phyloP scores from a whole-genome alignment of 495 filamentous ascomycete species.

The Podospora appendiculata region DNA sequence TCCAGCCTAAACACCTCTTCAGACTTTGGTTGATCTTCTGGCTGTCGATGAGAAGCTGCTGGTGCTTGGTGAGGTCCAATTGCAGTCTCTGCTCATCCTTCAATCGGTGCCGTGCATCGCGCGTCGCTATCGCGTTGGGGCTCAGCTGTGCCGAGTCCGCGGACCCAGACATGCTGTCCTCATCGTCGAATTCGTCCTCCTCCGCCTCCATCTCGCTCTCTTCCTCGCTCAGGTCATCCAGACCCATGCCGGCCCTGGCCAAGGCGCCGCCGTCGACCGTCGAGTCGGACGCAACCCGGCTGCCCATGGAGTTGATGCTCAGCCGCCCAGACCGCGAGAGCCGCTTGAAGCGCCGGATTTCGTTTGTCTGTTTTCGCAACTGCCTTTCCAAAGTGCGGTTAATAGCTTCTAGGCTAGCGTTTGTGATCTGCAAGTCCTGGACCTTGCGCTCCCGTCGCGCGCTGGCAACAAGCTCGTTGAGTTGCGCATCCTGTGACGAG shows the following conservation, averaged over 20 bases:
- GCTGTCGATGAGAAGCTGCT: conserved; percentile 76
- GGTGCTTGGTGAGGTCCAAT: conserved; percentile 81
- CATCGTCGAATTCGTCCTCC: conserved; percentile 25
- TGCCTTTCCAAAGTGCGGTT: conserved; percentile 88
- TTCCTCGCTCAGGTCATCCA: conserved; percentile 49
- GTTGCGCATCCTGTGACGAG: conserved; percentile 38
- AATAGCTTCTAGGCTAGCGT: conserved; percentile 93
- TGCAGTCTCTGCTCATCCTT: conserved; percentile 70
- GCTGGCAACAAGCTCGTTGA: conserved; percentile 66
- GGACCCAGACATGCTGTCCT: conserved; percentile 33
- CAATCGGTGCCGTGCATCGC: conserved; percentile 38
- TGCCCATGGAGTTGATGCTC: conserved; percentile 32
- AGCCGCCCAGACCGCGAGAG: conserved; percentile 70
- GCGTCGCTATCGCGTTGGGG: conserved; percentile 34
- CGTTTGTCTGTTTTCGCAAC: conserved; percentile 81
- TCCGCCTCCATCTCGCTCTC: conserved; percentile 29
- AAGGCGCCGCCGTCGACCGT: conserved; percentile 19
- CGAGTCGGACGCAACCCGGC: conserved; percentile 19
- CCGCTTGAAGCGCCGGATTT: conserved; percentile 76
- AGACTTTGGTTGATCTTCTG: conserved; percentile 92
- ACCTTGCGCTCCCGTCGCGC: conserved; percentile 92
- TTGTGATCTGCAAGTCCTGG: conserved; percentile 95
- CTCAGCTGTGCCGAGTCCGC: conserved; percentile 40
- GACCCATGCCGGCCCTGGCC: conserved; percentile 19
- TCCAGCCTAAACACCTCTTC: conserved; percentile 76